Evolutionary conservation across 2,329 filamentous ascomycete species (phyloP).

Genomic region (Pseudomassariella vexata): DNA sequence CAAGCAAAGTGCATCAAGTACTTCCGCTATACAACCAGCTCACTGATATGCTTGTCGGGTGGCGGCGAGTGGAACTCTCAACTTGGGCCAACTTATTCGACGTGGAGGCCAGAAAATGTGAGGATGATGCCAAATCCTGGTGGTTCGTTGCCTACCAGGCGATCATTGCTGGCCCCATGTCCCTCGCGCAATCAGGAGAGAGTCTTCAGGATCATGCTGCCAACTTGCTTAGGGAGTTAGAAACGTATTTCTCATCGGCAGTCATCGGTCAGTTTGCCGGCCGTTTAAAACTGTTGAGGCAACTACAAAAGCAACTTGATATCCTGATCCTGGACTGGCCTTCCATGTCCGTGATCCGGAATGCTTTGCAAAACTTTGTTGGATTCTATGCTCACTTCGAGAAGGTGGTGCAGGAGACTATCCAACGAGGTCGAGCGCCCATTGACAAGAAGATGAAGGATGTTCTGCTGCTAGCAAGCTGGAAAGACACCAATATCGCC

Average conservation of each 20-base stretch:
- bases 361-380: conserved; percentile 71
- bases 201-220: conserved; percentile 59
- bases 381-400: conserved; percentile 69
- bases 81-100: conserved; percentile 90
- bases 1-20: conserved; percentile 72
- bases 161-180: conserved; percentile 69
- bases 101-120: conserved; percentile 70
- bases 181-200: conserved; percentile 52
- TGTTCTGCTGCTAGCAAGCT: conserved; percentile 87
- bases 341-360: conserved; percentile 50
- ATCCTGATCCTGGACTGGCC: conserved; percentile 56
- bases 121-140: conserved; percentile 79
- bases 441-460: conserved; percentile 94
- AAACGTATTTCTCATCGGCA: conserved; percentile 72
- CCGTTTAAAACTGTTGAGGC: conserved; percentile 65
- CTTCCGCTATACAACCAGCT: conserved; percentile 67
- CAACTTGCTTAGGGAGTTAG: conserved; percentile 68
- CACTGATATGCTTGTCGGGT: conserved; percentile 75
- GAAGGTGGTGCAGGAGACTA: conserved; percentile 54
- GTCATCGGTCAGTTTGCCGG: conserved; percentile 75
- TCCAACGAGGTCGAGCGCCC: conserved; percentile 60
- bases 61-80: conserved; percentile 84
- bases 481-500: conserved; percentile 96
- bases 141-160: conserved; percentile 96
- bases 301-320: conserved; percentile 59